Evolutionary conservation across 2,329 filamentous ascomycete species (phyloP), one percentile per base, ranked within the genome.

Genomic region (Nigrospora osmanthi): DNA sequence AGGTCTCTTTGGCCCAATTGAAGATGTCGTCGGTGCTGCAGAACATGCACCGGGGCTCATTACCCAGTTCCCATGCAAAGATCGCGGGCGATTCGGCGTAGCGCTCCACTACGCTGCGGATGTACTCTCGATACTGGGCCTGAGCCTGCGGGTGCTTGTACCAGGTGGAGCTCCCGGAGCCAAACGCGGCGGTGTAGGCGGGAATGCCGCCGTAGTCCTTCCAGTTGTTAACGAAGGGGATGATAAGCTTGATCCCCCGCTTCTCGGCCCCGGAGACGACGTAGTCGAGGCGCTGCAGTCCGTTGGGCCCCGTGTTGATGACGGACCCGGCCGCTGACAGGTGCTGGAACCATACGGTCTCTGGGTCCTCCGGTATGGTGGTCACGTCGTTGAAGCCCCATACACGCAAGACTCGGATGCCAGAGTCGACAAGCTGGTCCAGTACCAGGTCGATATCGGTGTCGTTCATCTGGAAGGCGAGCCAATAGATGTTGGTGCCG

Each of bases 211-310:
- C 81, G 30, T 82, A 84, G 55, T 85, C 83, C 38, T 67, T 68
- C 81, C 81, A 87, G 63, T 85, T 80, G 63, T 86, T 86, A 46
- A 85, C 77, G 37, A 83, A 78, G 51, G 78, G 75, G 55, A 82
- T 73, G 49, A 85, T 80, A 6, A 85, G 64, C 58, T 81, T 81
- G 51, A 85, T 68, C 3, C 75, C 76, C 43, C 75, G 68, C 45
- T 68, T 66, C 58, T 81, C 78, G 5, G 81, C 81, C 0, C 75
- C 66, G 37, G 69, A 58, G 43, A 85, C 80, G 1, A 84, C 79
- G 42, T 77, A 77, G 55, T 86, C 82, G 3, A 86, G 73, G 11
- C 79, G 72, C 58, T 81, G 71, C 9, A 85, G 72, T 12, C 81
- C 80, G 56, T 84, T 67, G 31, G 72, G 53, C 3, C 79, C 80